Evolutionary conservation across 768 basidiomycete species (phyloP).

Genomic region (Boletus speciosus): DNA sequence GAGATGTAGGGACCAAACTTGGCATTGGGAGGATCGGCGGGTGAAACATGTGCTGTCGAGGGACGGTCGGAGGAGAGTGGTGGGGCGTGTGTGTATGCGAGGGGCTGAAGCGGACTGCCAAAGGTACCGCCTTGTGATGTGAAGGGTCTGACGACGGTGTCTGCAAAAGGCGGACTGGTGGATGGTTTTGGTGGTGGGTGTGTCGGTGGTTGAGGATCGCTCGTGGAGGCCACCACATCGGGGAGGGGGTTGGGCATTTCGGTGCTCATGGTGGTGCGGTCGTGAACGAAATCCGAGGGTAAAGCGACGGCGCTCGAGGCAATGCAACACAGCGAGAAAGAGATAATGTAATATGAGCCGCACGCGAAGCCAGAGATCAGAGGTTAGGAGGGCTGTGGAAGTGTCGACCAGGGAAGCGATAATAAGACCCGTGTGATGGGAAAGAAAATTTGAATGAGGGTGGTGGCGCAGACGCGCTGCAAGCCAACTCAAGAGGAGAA

Average conservation of each 20-base stretch:
- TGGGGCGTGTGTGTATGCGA: slow-evolving; percentile 1
- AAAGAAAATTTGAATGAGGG: background rate
- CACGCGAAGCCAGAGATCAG: background rate
- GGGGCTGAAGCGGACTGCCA: slow-evolving; percentile 4
- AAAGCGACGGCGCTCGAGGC: background rate
- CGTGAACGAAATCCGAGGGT: background rate
- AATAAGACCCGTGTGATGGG: too few species aligned
- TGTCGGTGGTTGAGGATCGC: background rate
- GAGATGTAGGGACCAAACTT: slow-evolving; percentile 29
- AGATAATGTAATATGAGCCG: background rate
- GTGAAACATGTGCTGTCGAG: slow-evolving; percentile 14
- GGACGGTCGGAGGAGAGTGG: slow-evolving; percentile 15
- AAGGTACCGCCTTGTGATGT: slow-evolving; percentile 27
- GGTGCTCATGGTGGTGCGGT: background rate
- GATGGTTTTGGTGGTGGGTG: slow-evolving; percentile 5
- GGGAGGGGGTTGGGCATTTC: background rate
- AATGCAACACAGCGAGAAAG: background rate
- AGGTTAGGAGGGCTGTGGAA: background rate
- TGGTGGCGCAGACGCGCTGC: too few species aligned
- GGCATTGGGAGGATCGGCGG: background rate
- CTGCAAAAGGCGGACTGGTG: slow-evolving; percentile 23
- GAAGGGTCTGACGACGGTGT: slow-evolving; percentile 26
- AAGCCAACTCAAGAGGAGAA: too few species aligned
- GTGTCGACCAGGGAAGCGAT: too few species aligned
- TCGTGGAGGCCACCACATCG: background rate